phyloP scores from a whole-genome alignment of 2,329 filamentous ascomycete genomes.

The Neoscytalidium dimidiatum region DNA sequence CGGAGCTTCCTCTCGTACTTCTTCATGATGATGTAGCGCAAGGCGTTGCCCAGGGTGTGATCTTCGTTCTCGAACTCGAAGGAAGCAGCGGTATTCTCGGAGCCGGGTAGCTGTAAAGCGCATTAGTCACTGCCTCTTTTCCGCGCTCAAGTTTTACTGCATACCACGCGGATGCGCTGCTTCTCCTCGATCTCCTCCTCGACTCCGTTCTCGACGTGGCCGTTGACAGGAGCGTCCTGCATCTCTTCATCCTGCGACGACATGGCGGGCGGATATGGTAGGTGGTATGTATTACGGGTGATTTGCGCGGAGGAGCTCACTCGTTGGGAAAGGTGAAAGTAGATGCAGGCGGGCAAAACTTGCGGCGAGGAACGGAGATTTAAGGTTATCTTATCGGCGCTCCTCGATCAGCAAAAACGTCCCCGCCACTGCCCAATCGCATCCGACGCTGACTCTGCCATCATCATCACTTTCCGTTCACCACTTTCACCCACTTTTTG shows the following conservation, averaged over 20 bases:
- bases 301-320: background rate
- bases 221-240: conserved; percentile 31
- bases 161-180: conserved; percentile 49
- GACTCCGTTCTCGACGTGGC: conserved; percentile 46
- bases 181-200: conserved; percentile 47
- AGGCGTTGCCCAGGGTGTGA: conserved; percentile 90
- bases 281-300: conserved; percentile 21
- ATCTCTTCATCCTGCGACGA: conserved; percentile 34
- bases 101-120: conserved; percentile 70
- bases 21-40: conserved; percentile 97
- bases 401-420: conserved; percentile 17
- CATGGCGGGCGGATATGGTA: conserved; percentile 17
- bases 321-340: conserved; percentile 24
- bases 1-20: conserved; percentile 67
- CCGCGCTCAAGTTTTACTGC: background rate
- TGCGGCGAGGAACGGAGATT: conserved; percentile 23
- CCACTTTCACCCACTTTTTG: background rate
- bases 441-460: conserved; percentile 22
- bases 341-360: conserved; percentile 15
- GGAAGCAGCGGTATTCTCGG: conserved; percentile 81
- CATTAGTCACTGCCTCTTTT: background rate
- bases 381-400: conserved; percentile 23
- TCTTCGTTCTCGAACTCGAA: conserved; percentile 95
- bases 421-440: conserved; percentile 21
- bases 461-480: background rate